Evolutionary conservation across 2,329 filamentous ascomycete genomes (phyloP).

Genomic region (Bisporella sp.): DNA sequence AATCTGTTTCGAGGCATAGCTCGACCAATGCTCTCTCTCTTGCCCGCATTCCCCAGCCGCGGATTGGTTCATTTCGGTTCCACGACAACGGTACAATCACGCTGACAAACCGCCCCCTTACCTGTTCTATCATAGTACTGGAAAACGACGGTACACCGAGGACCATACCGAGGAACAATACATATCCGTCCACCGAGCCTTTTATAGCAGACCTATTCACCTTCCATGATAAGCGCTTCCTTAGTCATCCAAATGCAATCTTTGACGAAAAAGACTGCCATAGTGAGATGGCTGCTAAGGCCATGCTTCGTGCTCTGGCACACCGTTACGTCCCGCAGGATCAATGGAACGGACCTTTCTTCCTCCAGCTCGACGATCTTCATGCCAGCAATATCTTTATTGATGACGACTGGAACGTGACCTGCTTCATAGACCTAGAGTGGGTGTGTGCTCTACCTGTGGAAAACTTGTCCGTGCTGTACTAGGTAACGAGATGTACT

Average conservation of each 20-base stretch:
- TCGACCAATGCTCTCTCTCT: conserved; percentile 20
- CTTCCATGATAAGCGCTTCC: conserved; percentile 23
- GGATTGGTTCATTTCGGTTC: conserved; percentile 20
- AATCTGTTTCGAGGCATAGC: conserved; percentile 27
- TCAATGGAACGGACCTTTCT: conserved; percentile 23
- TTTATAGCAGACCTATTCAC: conserved; percentile 12
- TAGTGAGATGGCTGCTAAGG: conserved; percentile 21
- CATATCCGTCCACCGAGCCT: conserved; percentile 21
- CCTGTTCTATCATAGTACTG: conserved; percentile 22
- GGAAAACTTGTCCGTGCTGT: conserved; percentile 23
- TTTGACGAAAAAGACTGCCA: conserved; percentile 19
- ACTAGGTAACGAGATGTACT: conserved; percentile 26
- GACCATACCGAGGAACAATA: conserved; percentile 24
- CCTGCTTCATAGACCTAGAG: conserved; percentile 29
- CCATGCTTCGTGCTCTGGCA: conserved; percentile 22
- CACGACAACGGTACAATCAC: conserved; percentile 28
- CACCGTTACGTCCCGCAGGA: conserved; percentile 21
- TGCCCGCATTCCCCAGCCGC: too few relatives aligned
- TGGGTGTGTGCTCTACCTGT: conserved; percentile 28
- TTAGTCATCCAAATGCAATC: conserved; percentile 20
- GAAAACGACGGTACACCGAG: conserved; percentile 29
- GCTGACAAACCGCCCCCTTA: conserved; percentile 28
- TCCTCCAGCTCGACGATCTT: conserved; percentile 27
- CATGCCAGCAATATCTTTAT: conserved; percentile 31
- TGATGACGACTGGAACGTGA: conserved; percentile 31